A percentile compares a stretch with the other conserved stretches of the same genome.
Evolutionary conservation across 202 grass and related monocot genomes (phyloP).

Genomic region (Zoysia matrella): DNA sequence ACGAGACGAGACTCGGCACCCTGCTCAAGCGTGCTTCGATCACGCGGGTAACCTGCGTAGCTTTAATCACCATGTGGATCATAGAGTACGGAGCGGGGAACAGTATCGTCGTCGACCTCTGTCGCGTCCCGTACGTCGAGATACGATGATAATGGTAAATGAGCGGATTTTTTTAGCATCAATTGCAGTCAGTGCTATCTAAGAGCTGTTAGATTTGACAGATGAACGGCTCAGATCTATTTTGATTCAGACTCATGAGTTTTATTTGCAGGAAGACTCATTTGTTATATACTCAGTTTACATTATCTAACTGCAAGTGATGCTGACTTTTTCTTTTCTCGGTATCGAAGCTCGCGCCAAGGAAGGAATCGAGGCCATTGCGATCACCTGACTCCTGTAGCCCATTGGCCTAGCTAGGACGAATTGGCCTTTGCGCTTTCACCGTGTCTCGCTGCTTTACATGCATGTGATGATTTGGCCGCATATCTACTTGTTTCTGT

Average conservation of each 20-base stretch:
- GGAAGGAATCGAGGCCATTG: constrained; percentile 14
- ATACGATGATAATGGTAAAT: background rate
- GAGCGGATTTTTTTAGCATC: too few relatives aligned
- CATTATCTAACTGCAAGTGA: too few relatives aligned
- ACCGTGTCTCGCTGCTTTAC: background rate
- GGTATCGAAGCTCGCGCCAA: background rate
- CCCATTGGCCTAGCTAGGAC: background rate
- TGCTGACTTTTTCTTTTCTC: too few relatives aligned
- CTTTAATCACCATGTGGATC: constrained; percentile 7
- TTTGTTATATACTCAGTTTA: too few relatives aligned
- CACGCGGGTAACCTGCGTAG: too few relatives aligned
- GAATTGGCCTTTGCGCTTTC: background rate
- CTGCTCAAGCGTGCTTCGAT: too few relatives aligned
- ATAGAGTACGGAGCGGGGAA: constrained; percentile 8
- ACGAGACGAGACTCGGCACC: too few relatives aligned
- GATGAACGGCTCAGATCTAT: too few relatives aligned
- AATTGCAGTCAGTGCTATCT: too few relatives aligned
- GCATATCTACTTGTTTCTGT: background rate
- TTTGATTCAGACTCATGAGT: too few relatives aligned
- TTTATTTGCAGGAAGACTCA: too few relatives aligned
- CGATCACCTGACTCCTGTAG: background rate
- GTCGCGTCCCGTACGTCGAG: background rate
- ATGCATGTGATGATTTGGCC: background rate
- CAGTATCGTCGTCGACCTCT: background rate
- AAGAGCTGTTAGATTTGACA: too few relatives aligned